These are phyloP conservation scores for Flaveria linearis DNA, from an alignment of 129 eudicot genomes.

Conservation along the genomic window DNA sequence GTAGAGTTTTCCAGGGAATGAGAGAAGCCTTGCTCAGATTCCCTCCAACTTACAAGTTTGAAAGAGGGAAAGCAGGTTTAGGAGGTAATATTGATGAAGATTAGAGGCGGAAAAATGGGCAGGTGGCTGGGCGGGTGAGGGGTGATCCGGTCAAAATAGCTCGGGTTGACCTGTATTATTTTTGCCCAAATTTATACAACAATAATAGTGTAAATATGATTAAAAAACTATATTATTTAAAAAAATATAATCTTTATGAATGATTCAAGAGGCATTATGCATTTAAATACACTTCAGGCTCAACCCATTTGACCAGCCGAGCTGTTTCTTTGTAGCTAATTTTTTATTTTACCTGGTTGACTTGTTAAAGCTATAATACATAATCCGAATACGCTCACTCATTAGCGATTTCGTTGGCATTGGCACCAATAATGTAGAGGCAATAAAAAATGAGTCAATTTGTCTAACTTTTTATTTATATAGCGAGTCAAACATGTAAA, in stretches of 20 bases:
- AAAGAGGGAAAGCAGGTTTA: conserved; percentile 81
- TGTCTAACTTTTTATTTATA: neutral
- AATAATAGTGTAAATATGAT: neutral
- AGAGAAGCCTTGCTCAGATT: conserved; percentile 84
- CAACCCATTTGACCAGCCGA: neutral
- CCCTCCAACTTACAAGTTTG: conserved; percentile 98
- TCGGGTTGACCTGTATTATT: neutral
- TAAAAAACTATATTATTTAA: neutral
- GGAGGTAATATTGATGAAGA: conserved; percentile 63
- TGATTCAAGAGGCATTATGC: too few species aligned
- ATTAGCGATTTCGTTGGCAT: neutral
- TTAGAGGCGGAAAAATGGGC: neutral
- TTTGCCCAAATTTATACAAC: neutral
- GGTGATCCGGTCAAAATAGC: neutral
- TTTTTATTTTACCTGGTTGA: neutral
- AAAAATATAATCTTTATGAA: neutral
- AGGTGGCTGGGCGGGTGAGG: neutral
- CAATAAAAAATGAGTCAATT: too few species aligned
- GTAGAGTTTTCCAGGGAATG: conserved; percentile 98
- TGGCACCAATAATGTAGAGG: neutral
- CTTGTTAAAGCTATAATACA: neutral
- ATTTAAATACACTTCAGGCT: neutral
- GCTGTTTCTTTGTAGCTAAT: neutral
- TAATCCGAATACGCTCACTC: neutral
- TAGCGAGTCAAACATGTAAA: neutral